These are phyloP conservation scores for Rhinocladiella mackenziei DNA, from an alignment of 2,329 filamentous ascomycete species.

Conservation along the genomic window DNA sequence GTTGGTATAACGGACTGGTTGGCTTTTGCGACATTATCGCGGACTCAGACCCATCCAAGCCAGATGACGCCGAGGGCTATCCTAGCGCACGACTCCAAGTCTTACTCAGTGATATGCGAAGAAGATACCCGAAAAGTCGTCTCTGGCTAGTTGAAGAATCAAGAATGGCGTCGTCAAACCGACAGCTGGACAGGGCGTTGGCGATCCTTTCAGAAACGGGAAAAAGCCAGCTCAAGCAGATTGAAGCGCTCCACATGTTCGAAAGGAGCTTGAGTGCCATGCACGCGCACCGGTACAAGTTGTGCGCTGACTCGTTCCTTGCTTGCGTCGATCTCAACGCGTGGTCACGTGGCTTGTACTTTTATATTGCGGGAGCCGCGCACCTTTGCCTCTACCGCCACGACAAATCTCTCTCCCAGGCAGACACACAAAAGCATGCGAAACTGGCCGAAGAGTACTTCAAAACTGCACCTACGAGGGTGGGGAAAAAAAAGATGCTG, in stretches of 20 bases:
- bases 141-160: conserved; percentile 89
- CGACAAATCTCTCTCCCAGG: conserved; percentile 32
- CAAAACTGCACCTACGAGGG: conserved; percentile 65
- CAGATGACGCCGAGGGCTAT: conserved; percentile 63
- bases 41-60: conserved; percentile 43
- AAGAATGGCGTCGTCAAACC: conserved; percentile 65
- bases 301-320: conserved; percentile 67
- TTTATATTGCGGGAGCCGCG: conserved; percentile 75
- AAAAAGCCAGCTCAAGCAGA: conserved; percentile 76
- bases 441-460: conserved; percentile 65
- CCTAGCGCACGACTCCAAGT: conserved; percentile 64
- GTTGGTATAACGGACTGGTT: conserved; percentile 83
- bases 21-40: conserved; percentile 86
- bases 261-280: conserved; percentile 75
- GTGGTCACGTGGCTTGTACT: conserved; percentile 87
- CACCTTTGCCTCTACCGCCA: conserved; percentile 79
- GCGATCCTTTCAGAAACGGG: conserved; percentile 56
- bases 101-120: conserved; percentile 69
- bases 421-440: conserved; percentile 55
- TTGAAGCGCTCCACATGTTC: conserved; percentile 79
- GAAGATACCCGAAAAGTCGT: conserved; percentile 72
- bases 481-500: conserved; percentile 87
- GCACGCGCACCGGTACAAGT: conserved; percentile 71
- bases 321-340: conserved; percentile 75
- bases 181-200: conserved; percentile 64